Base-by-base conservation (phyloP, 768 basidiomycete species). In the Serendipita vermifera region DNA sequence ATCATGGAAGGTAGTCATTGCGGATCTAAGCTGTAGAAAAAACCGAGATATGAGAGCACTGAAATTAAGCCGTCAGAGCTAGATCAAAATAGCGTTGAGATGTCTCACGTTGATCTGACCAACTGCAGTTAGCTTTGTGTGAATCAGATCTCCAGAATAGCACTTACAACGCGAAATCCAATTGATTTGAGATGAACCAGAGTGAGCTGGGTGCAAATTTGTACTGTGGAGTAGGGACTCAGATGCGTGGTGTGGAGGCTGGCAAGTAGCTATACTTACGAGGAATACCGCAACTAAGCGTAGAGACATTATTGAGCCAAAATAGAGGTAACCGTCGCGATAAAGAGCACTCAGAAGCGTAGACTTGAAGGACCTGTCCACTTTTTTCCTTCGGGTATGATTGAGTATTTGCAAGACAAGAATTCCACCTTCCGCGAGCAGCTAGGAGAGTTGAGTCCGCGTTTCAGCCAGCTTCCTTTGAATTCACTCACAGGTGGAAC, bases 1-100 rank as follows among this genome's bases (percentile, higher is more conserved):
- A n/a, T n/a, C n/a, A n/a, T n/a, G n/a, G n/a, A n/a, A n/a, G n/a
- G n/a, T n/a, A n/a, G n/a, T n/a, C 9, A 51, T n/a, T 29, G 46
- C 46, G 7, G 24, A 22, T 5, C 46, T 22, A 29, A 51, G 46
- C 32, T 51, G 46, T 22, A 51, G 46, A 31, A 51, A 51, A 31
- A 51, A 51, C 17, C 46, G 46, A 26, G 46, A 24, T 9, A 51
- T 51, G n/a, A 51, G 29, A 9, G 46, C 46, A 27, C 22, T 51
- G 15, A 29, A 2, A 26, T n/a, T n/a, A n/a, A n/a, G n/a, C n/a
- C n/a, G n/a, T n/a, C n/a, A n/a, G n/a, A n/a, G n/a, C n/a, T n/a
- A n/a, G n/a, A n/a, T n/a, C n/a, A n/a, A n/a, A n/a, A n/a, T n/a
- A n/a, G n/a, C n/a, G n/a, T n/a, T n/a, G n/a, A n/a, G n/a, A n/a